Base-by-base conservation (phyloP, 2,329 filamentous ascomycete species). In the Beauveria sp. region DNA sequence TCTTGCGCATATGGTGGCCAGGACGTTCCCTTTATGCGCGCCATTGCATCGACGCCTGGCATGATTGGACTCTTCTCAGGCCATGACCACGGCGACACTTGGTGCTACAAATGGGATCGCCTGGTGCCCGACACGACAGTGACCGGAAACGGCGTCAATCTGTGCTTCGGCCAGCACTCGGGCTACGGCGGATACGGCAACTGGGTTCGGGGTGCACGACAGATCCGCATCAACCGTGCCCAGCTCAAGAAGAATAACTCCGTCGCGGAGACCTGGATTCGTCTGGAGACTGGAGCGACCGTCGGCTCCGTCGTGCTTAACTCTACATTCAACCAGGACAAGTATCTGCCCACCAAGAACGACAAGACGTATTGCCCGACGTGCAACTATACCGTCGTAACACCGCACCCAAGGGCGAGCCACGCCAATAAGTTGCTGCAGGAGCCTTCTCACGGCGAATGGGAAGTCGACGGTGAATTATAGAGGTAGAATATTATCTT, bases 101-200 rank as follows among this genome's bases (percentile, higher is more conserved):
- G 83, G 83, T 86, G 82, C 66, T 79, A 75, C 60, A 77, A 74
- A 62, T 82, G 78, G 79, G 71, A 79, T 16, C 70, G 73, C 2
- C 65, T 70, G 1, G 71, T 75, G 0, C 66, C 68, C 8, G 72
- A 69, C 2, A 71, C 75, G 69, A 65, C 66, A 0, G 66, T 76
- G 6, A 60, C 66, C 0, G 80, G 78, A 0, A 79, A 77, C 61
- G 78, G 78, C 1, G 67, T 77, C n/a, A 74, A 78, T 51, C 66
- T 82, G 10, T 82, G 80, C 66, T 89, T 87, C 67, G 85, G 85
- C 5, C 83, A 88, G 65, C 86, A 87, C 65, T 81, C 84, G 0
- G 87, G 88, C 0, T 90, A 90, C 60, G 88, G 87, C 0, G 87
- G 88, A 0, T 90, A 90, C 66, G 85, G 86, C 0, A 76, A 77